Evolutionary conservation across 108 stramenopile species (phyloP).

Genomic region (Mediolabrus comicus): DNA sequence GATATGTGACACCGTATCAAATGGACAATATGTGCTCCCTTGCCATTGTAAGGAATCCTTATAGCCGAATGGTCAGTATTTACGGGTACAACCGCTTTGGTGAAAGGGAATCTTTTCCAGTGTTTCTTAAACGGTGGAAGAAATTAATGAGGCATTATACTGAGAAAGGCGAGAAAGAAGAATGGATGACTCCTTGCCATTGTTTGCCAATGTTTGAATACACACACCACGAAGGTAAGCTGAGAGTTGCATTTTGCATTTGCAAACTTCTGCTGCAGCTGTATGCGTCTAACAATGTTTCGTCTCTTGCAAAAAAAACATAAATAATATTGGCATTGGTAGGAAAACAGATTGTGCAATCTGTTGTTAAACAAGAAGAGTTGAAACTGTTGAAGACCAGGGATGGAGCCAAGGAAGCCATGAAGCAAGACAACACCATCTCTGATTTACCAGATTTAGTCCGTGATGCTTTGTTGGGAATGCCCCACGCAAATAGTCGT

Average conservation of each 20-base stretch:
- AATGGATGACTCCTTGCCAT: constrained; percentile 68
- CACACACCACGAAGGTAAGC: constrained; percentile 48
- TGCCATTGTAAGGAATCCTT: constrained; percentile 69
- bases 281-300: not conserved
- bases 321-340: too few species aligned
- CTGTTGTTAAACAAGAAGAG: constrained; percentile 63
- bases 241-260: not conserved
- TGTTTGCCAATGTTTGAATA: constrained; percentile 59
- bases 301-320: not conserved
- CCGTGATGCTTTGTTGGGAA: constrained; percentile 47
- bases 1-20: constrained; percentile 47
- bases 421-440: constrained; percentile 13
- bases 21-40: constrained; percentile 47
- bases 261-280: not conserved
- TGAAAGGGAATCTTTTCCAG: constrained; percentile 43
- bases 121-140: constrained; percentile 54
- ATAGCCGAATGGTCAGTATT: constrained; percentile 63
- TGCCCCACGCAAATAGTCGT: constrained; percentile 42
- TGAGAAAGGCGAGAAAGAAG: constrained; percentile 58
- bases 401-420: constrained; percentile 31
- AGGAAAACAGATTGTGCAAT: constrained; percentile 46
- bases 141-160: constrained; percentile 43
- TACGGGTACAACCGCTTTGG: constrained; percentile 69
- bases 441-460: constrained; percentile 45
- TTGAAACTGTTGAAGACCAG: constrained; percentile 51